phyloP scores from a whole-genome alignment of 257 asterid genomes.

The Paulownia fortunei region DNA sequence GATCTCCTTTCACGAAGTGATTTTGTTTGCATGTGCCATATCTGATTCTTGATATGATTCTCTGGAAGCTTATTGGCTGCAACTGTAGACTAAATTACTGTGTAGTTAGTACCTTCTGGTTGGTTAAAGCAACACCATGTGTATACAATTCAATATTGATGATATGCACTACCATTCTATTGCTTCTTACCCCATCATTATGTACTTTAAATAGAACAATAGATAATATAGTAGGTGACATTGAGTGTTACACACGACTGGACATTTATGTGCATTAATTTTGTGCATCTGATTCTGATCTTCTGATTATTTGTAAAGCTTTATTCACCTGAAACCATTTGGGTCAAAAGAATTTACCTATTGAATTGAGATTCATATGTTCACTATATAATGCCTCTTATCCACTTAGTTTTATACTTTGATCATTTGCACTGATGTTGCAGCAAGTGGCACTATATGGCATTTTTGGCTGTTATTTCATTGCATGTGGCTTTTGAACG shows the following conservation, averaged over 20 bases:
- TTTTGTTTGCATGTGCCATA: constrained; percentile 16
- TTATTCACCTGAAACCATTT: not conserved
- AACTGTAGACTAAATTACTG: not conserved
- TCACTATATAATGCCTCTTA: not conserved
- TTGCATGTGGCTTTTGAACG: not conserved
- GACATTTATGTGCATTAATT: not conserved
- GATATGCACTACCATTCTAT: not conserved
- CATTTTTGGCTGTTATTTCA: not conserved
- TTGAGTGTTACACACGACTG: not conserved
- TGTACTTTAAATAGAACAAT: not conserved
- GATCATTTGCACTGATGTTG: not conserved
- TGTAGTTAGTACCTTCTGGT: not conserved
- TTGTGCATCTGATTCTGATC: not conserved
- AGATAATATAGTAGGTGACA: constrained; percentile 3
- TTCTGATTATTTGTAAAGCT: not conserved
- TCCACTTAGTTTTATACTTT: not conserved
- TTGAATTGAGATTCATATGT: not conserved
- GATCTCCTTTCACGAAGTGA: not conserved
- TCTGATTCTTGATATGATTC: constrained; percentile 17
- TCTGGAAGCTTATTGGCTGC: not conserved
- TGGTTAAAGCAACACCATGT: not conserved
- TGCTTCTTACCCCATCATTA: not conserved
- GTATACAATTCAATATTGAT: not conserved
- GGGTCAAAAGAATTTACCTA: not conserved
- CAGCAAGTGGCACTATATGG: not conserved